Percentiles rank a stretch among this genome's conserved stretches.
Evolutionary conservation across 306 rosid species (phyloP).

Genomic region (Cucumis cinereus): DNA sequence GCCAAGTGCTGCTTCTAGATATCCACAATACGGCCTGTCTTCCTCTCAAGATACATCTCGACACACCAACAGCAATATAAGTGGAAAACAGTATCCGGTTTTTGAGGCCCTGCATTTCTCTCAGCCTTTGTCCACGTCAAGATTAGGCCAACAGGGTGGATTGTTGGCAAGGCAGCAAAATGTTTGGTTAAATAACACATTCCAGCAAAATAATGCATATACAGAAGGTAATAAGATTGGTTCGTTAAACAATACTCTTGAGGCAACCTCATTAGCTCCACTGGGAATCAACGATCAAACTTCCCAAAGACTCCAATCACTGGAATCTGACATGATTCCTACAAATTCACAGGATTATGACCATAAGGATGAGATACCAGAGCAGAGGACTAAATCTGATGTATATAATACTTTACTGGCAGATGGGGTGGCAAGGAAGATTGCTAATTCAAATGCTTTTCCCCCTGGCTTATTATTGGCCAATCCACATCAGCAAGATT

Average conservation of each 20-base stretch:
- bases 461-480: slow-evolving; percentile 17
- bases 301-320: slow-evolving; percentile 14
- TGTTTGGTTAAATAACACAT: slow-evolving; percentile 18
- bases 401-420: slow-evolving; percentile 11
- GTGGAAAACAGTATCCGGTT: slow-evolving; percentile 24
- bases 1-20: slow-evolving; percentile 14
- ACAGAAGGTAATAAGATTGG: slow-evolving; percentile 12
- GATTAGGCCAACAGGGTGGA: slow-evolving; percentile 23
- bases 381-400: slow-evolving; percentile 13
- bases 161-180: slow-evolving; percentile 14
- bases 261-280: slow-evolving; percentile 12
- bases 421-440: slow-evolving; percentile 16
- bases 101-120: slow-evolving; percentile 25
- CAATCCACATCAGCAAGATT: slow-evolving; percentile 22
- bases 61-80: slow-evolving; percentile 2
- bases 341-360: slow-evolving; percentile 21
- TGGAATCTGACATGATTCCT: slow-evolving; percentile 13
- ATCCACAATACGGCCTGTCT: slow-evolving; percentile 17
- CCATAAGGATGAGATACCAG: slow-evolving; percentile 11
- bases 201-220: slow-evolving; percentile 19
- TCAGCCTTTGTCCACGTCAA: slow-evolving; percentile 16
- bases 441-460: slow-evolving; percentile 18
- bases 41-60: slow-evolving; percentile 25
- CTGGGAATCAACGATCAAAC: slow-evolving; percentile 16
- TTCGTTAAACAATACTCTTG: slow-evolving; percentile 16